These are phyloP conservation scores for Candida loeiensis DNA, from an alignment of 805 yeast species.

Conservation along the genomic window DNA sequence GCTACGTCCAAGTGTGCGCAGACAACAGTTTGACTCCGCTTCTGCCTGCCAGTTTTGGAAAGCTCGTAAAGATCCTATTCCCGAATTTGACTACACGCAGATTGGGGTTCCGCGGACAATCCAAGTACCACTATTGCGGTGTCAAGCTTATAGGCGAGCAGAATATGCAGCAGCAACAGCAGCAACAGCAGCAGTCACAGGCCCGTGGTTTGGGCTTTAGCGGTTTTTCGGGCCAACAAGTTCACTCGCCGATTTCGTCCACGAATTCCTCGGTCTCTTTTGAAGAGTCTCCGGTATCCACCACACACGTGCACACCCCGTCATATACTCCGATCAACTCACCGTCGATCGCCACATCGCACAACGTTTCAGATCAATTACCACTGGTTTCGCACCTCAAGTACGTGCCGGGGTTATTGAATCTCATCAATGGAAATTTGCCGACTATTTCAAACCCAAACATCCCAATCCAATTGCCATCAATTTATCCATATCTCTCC, in stretches of 20 bases:
- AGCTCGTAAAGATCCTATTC: constrained; percentile 51
- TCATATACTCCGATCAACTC: constrained; percentile 20
- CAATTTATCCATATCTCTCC: constrained; percentile 43
- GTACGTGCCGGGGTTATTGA: constrained; percentile 30
- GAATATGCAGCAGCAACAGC: constrained; percentile 18
- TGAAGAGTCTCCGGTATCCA: constrained; percentile 18
- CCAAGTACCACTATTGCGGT: constrained; percentile 86
- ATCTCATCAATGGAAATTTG: constrained; percentile 5
- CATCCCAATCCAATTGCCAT: constrained; percentile 27
- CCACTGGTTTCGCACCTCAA: constrained; percentile 21
- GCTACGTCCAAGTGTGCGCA: constrained; percentile 40
- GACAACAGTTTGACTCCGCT: constrained; percentile 50
- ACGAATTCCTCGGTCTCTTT: constrained; percentile 14
- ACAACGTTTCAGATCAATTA: constrained; percentile 14
- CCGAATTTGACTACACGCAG: constrained; percentile 73
- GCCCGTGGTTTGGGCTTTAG: background rate
- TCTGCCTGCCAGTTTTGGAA: constrained; percentile 74
- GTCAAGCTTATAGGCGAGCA: constrained; percentile 44
- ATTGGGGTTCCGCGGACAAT: constrained; percentile 76
- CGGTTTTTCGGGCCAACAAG: constrained; percentile 4
- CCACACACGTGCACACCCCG: constrained; percentile 14
- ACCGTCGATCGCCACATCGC: constrained; percentile 16
- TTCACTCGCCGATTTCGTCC: constrained; percentile 14
- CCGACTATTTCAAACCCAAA: constrained; percentile 12
- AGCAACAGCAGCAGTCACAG: constrained; percentile 5